Evolutionary conservation across 2,329 filamentous ascomycete genomes (phyloP).

Genomic region (Karstenula rhodostoma): DNA sequence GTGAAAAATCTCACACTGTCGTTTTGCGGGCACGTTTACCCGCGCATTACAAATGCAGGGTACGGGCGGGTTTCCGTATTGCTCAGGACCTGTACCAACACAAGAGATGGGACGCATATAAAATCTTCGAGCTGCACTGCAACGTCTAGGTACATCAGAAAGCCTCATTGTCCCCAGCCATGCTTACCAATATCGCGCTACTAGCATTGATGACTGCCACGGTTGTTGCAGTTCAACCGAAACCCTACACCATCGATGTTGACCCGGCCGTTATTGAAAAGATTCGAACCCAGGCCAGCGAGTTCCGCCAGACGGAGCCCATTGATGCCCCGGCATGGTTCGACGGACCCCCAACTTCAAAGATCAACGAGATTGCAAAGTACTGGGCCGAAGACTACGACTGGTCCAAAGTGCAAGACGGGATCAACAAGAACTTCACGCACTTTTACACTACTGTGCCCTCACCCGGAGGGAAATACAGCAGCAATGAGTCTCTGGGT

Average conservation of each 20-base stretch:
- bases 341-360: slow-evolving; percentile 11
- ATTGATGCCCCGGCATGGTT: slow-evolving; percentile 15
- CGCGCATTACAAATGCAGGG: slow-evolving; percentile 2
- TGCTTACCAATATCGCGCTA: slow-evolving; percentile 6
- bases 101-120: neutral
- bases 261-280: slow-evolving; percentile 14
- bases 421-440: slow-evolving; percentile 22
- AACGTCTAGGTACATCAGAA: neutral
- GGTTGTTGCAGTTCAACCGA: neutral
- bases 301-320: slow-evolving; percentile 7
- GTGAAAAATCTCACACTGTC: neutral
- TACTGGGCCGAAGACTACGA: slow-evolving; percentile 23
- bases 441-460: slow-evolving; percentile 19
- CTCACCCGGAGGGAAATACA: slow-evolving; percentile 7
- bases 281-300: slow-evolving; percentile 7
- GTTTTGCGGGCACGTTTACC: neutral
- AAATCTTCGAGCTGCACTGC: neutral
- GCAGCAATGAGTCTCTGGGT: neutral
- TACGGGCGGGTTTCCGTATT: neutral
- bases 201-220: slow-evolving; percentile 1
- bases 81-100: neutral
- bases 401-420: slow-evolving; percentile 14
- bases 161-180: neutral
- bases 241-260: slow-evolving; percentile 12
- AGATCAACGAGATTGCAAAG: slow-evolving; percentile 9